Evolutionary conservation across 129 eudicot genomes (phyloP), one percentile per base, ranked within the genome.

Genomic region (Flaveria robusta): DNA sequence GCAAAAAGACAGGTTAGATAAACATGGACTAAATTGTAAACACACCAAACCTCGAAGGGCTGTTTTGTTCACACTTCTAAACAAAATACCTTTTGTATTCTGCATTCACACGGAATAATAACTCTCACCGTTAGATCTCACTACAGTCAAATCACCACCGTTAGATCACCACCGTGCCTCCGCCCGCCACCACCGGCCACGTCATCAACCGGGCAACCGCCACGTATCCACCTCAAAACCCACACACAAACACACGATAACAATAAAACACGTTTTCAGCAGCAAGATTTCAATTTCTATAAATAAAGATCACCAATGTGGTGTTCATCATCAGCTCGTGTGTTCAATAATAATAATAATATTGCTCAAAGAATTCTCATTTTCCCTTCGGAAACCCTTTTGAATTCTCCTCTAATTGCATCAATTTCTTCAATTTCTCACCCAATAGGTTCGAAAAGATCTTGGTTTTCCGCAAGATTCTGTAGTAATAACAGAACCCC

Each of bases 291-390:
- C 39, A 5, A 34, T 22, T 68, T 47, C 27, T 75, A 71, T 82
- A 82, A 29, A 82, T 26, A 62, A 9, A 27, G 13, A 13, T 4
- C 75, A 23, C 68, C 56, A 46, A 89, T 86, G 87, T 78, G 70
- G 19, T 68, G 71, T 80, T 74, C 77, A 12, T 74, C 77, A 9
- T 78, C 88, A 78, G 72, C 79, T 81, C 79, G 81, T 31, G 71
- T 81, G 6, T 74, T 56, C 72, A 62, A 16, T 42, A 84, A 43
- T 47, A 84, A 43, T 47, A 22, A 68, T 18, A 66, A 68, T 12
- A 66, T 27, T 34, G 19, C 56, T 68, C 63, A 51, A 26, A 34
- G 67, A 63, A 62, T 46, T 80, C 12, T 29, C 23, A 49, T 79
- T 62, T 26, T 81, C 84, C 80, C 79, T 65, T 79, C 62, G 26